Base-by-base conservation (phyloP, 768 basidiomycete genomes). In the Guyanaporus albipodus region DNA sequence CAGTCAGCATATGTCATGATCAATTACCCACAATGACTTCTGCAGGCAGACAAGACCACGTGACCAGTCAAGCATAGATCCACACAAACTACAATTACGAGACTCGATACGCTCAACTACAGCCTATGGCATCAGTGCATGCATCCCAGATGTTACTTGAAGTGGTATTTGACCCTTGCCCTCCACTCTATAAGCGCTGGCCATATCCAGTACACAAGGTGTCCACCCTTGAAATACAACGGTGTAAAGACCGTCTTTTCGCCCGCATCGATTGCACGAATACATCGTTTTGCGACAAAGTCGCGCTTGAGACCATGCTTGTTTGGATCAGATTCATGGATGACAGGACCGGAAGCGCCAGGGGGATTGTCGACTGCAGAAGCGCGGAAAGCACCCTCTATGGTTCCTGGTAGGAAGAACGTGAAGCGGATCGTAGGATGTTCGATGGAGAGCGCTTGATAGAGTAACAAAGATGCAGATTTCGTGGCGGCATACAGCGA, bases 401-500 rank as follows among this genome's bases (percentile, higher is more conserved):
- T 77, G 10, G 87, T 89, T 27, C 73, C 73, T 8, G 88, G 87
- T 3, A 89, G 62, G 55, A 85, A 56, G 46, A 72, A 71, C 0
- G 81, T 73, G 64, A 90, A 91, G 0, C 66, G 37, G 54, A 93
- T 78, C 3, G 66, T 59, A 6, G 87, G 85, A 51, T 91, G 84
- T 54, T 92, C 91, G 49, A 91, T 86, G 4, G 89, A 71, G 26
- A 92, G 79, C 0, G 85, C 74, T 63, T 88, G 87, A 63, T 82
- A 91, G 46, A 93, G 80, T 6, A 84, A 52, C 23, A 89, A 76
- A 1, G 86, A 81, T 0, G 91, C 87, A 3, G 85, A 74, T 64
- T 97, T 96, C 9, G 86, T 88, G 4, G 91, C 80, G 0, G 77
- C 81, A 61, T 97, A 97, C 28, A 97, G 68, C 1, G 88, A 70